Evolutionary conservation across 2,329 filamentous ascomycete species (phyloP), one percentile per base, ranked within the genome.

Genomic region (Arthroderma sp.): DNA sequence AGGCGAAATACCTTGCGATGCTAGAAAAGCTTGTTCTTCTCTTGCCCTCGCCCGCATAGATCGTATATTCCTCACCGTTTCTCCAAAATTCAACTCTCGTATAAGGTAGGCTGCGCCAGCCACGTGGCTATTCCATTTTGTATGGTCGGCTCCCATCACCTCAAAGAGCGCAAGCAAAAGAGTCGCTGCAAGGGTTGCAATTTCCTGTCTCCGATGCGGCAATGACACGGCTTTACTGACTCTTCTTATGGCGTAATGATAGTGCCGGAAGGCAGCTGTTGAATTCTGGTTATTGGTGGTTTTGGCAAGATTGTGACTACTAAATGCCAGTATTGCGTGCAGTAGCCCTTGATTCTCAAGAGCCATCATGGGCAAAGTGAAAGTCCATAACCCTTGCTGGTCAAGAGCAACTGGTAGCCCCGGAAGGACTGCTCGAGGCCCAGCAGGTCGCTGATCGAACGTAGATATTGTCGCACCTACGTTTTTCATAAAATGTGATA

Each of bases 71-170:
- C 75, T 76, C 0, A 83, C 85, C 68, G 88, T 81, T 1, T 77
- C 73, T 6, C 74, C 73, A 49, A 87, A 84, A 41, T 91, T 82
- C 36, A 93, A 83, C 58, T 96, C 88, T 43, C 77, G 75, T 28
- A 96, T 73, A 29, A 96, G 72, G 50, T 88, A 82, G 36, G 82
- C 80, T 6, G 86, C 85, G 8, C 91, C 91, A 40, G 85, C 78
- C 33, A 96, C 70, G 63, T 96, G 91, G 49, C 84, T 89, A 56
- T 85, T 91, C 91, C 91, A 98, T 61, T 94, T 94, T 45, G 83
- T 80, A 55, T 96, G 89, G 53, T 98, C 89, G 22, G 87, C 89
- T 32, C 83, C 83, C 80, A 89, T 91, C 11, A 95, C 85, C 61
- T 96, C 91, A 56, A 94, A 96, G 60, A 87, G 96, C 0, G 81